A percentile compares a stretch with the other conserved stretches of the same genome.
These are phyloP conservation scores for Aspergillus brunneoviolaceus DNA, from an alignment of 2,329 filamentous ascomycete genomes.

Conservation along the genomic window DNA sequence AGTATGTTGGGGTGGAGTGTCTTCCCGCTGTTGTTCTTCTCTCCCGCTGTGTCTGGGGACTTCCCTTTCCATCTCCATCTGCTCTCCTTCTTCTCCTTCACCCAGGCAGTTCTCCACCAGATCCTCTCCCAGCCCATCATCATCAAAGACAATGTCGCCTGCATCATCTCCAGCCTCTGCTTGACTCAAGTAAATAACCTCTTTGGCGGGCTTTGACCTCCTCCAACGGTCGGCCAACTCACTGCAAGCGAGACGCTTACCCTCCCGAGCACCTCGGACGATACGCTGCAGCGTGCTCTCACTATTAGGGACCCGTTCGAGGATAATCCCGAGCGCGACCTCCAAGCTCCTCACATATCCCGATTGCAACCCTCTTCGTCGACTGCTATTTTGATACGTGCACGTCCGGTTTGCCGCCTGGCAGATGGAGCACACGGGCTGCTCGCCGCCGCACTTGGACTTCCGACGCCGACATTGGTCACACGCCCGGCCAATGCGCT, in stretches of 20 bases:
- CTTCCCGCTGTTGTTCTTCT: too few species aligned
- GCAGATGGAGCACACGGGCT: constrained; percentile 65
- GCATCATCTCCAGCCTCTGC: background rate
- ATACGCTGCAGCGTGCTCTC: background rate
- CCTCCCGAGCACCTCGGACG: background rate
- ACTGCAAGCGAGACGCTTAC: constrained; percentile 33
- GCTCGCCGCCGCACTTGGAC: constrained; percentile 69
- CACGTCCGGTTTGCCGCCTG: constrained; percentile 15
- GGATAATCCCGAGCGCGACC: constrained; percentile 57
- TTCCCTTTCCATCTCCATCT: too few species aligned
- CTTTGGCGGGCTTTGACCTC: constrained; percentile 8
- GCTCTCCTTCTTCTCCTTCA: too few species aligned
- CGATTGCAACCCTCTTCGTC: constrained; percentile 64
- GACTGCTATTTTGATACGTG: constrained; percentile 34
- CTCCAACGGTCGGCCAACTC: background rate
- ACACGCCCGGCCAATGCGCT: constrained; percentile 56
- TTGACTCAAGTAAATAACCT: background rate
- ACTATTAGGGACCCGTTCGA: background rate
- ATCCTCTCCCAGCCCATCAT: background rate
- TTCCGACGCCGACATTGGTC: constrained; percentile 62
- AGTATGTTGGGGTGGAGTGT: too few species aligned
- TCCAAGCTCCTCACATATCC: constrained; percentile 72
- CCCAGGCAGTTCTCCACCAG: background rate
- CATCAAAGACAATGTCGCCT: background rate
- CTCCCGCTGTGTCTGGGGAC: too few species aligned